These are phyloP conservation scores for Malassezia cuniculi DNA, from an alignment of 1,284 basidiomycete genomes.

Conservation along the genomic window DNA sequence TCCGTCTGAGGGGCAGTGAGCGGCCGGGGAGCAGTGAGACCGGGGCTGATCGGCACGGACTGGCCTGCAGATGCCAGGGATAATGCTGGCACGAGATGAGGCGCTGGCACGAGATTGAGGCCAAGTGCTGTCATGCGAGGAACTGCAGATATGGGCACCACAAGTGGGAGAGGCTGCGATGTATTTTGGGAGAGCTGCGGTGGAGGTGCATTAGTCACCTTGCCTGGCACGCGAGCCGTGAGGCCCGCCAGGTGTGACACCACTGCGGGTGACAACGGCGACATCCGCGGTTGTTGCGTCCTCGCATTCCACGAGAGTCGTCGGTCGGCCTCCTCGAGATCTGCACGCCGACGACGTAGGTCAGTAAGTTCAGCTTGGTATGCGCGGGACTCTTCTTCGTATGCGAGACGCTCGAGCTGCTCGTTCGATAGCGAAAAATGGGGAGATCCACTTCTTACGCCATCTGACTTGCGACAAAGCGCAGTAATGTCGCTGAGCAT, in stretches of 20 bases:
- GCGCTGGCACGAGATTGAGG: constrained; percentile 29
- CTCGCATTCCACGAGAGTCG: too few species aligned
- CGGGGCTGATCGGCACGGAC: constrained; percentile 10
- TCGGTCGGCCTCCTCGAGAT: constrained; percentile 26
- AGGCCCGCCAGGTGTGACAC: constrained; percentile 11
- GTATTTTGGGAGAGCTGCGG: too few species aligned
- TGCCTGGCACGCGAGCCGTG: constrained; percentile 2
- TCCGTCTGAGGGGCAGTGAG: constrained; percentile 29
- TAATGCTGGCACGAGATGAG: constrained; percentile 30
- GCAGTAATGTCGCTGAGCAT: constrained; percentile 17
- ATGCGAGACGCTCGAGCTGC: constrained; percentile 28
- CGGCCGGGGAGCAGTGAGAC: constrained; percentile 23
- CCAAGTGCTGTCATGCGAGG: constrained; percentile 30
- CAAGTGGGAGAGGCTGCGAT: constrained; percentile 35
- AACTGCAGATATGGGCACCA: constrained; percentile 35
- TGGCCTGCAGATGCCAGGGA: constrained; percentile 17
- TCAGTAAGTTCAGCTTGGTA: constrained; percentile 22
- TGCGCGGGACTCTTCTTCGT: constrained; percentile 26
- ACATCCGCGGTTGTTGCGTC: not conserved
- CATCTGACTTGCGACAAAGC: constrained; percentile 18
- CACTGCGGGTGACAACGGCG: constrained; percentile 6
- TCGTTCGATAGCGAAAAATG: constrained; percentile 18
- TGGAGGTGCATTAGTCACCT: too few species aligned
- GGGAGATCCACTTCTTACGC: constrained; percentile 20
- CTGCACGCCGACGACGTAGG: constrained; percentile 21